These are phyloP conservation scores for Cadophora luteo-olivacea DNA, from an alignment of 2,329 filamentous ascomycete species.

Conservation along the genomic window DNA sequence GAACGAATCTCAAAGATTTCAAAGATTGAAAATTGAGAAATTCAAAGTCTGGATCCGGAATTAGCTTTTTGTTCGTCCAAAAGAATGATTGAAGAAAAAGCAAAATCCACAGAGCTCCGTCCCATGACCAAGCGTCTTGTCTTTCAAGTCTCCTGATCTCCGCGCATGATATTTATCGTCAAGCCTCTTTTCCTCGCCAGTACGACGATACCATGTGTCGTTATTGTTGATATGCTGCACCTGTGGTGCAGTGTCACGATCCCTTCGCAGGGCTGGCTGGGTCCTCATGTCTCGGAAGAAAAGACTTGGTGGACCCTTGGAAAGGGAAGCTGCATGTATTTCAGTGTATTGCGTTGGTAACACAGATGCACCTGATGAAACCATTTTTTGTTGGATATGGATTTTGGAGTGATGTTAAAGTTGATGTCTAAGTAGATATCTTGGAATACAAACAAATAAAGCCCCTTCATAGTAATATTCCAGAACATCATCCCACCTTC, in stretches of 20 bases:
- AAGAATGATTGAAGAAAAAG: background rate
- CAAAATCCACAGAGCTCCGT: background rate
- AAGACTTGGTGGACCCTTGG: background rate
- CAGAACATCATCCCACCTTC: conserved; percentile 1
- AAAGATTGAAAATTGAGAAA: background rate
- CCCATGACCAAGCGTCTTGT: background rate
- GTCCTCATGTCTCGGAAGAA: background rate
- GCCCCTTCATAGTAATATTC: background rate
- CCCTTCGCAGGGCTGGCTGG: background rate
- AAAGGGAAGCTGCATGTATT: background rate
- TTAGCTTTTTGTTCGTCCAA: background rate
- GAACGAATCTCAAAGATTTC: background rate
- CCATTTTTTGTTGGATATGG: background rate
- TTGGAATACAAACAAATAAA: background rate
- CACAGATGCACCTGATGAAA: background rate
- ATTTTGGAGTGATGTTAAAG: background rate
- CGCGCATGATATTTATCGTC: conserved; percentile 1
- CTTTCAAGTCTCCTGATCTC: conserved; percentile 8
- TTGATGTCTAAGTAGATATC: background rate
- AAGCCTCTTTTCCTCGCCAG: background rate
- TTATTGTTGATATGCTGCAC: background rate
- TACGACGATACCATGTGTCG: conserved; percentile 11
- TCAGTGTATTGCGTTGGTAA: background rate
- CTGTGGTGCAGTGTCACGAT: background rate
- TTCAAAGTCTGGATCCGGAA: background rate